Evolutionary conservation across 768 basidiomycete genomes (phyloP).

Genomic region (Boletus rufocinnamomeus): DNA sequence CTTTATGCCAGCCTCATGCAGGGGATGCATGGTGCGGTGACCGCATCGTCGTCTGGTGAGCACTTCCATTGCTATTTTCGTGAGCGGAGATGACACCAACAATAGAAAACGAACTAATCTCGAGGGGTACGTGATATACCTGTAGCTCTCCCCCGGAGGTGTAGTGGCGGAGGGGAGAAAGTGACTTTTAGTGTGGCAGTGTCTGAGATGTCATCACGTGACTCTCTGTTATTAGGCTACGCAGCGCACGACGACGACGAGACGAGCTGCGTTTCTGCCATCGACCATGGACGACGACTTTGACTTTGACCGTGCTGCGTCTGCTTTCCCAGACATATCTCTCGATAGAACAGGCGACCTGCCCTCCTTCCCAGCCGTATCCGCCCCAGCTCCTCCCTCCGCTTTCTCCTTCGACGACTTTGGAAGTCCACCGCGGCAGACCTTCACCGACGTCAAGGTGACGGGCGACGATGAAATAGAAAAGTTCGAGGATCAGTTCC

Average conservation of each 20-base stretch:
- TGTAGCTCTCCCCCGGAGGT: too few species aligned
- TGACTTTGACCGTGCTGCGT: constrained; percentile 80
- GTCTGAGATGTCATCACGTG: constrained; percentile 8
- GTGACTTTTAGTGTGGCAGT: neutral
- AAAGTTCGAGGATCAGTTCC: constrained; percentile 84
- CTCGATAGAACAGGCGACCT: constrained; percentile 67
- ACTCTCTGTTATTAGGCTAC: neutral
- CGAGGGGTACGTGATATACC: too few species aligned
- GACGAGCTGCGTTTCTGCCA: neutral
- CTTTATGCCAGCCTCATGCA: too few species aligned
- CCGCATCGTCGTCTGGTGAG: too few species aligned
- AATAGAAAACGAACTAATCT: too few species aligned
- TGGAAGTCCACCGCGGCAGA: constrained; percentile 45
- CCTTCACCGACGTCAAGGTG: constrained; percentile 64
- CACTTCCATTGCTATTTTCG: too few species aligned
- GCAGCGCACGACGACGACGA: neutral
- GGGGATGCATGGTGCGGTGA: too few species aligned
- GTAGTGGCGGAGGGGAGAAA: too few species aligned
- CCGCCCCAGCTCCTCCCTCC: constrained; percentile 36
- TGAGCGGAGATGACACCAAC: too few species aligned
- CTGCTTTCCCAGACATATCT: constrained; percentile 84
- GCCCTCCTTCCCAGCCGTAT: constrained; percentile 40
- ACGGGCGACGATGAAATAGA: constrained; percentile 87
- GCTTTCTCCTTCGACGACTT: constrained; percentile 73
- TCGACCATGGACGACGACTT: constrained; percentile 47